Evolutionary conservation across 1,139 yeast species (phyloP).

Genomic region (Magnusiomyces starmeri): DNA sequence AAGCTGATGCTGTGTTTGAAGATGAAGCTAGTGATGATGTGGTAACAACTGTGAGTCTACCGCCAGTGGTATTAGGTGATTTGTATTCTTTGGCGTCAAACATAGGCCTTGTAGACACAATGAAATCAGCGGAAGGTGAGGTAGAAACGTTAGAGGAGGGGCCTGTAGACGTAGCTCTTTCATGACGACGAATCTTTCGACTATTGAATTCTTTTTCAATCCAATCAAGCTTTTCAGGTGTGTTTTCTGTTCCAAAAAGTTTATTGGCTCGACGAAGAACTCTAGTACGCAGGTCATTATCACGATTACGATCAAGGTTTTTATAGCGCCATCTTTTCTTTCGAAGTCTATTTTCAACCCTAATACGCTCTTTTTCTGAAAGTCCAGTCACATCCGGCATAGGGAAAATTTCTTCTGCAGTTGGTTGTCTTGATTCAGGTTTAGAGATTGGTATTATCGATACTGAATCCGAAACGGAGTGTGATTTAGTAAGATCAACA

Average conservation of each 20-base stretch:
- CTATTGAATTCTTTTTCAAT: slow-evolving; percentile 62
- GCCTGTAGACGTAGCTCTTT: slow-evolving; percentile 15
- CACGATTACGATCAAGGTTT: slow-evolving; percentile 75
- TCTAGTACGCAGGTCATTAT: slow-evolving; percentile 74
- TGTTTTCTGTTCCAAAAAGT: slow-evolving; percentile 56
- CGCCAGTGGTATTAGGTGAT: neutral
- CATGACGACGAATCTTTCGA: slow-evolving; percentile 54
- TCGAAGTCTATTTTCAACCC: slow-evolving; percentile 72
- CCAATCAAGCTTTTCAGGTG: slow-evolving; percentile 62
- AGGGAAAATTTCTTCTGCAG: neutral
- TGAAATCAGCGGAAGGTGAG: neutral
- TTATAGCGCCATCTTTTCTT: slow-evolving; percentile 89
- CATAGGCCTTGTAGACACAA: neutral
- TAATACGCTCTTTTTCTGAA: slow-evolving; percentile 43
- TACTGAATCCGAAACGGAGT: too few relatives aligned
- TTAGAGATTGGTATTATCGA: neutral
- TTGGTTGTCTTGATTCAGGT: neutral
- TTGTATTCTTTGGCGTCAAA: neutral
- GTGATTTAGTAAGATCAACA: neutral
- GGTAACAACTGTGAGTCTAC: neutral
- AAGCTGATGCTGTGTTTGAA: neutral
- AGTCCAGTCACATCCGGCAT: neutral
- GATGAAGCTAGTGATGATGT: neutral
- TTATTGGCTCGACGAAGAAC: slow-evolving; percentile 63
- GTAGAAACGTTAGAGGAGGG: neutral